Evolutionary conservation across 306 rosid species (phyloP), one percentile per base, ranked within the genome.

Genomic region (Cucumis cinereus): DNA sequence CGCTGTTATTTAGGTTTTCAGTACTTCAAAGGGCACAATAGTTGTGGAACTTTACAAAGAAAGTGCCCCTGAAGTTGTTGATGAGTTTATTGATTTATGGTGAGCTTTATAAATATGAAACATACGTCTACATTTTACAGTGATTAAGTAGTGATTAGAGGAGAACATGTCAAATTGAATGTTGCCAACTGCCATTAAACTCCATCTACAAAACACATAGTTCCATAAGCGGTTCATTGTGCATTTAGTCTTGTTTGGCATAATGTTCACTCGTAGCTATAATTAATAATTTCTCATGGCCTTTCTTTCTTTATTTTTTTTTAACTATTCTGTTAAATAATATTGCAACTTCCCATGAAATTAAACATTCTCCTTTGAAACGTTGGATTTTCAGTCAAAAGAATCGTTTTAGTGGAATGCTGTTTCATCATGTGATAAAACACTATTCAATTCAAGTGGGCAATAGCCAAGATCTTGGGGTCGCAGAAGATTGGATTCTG

Each of bases 51-150:
- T 94, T 63, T 60, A 79, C 88, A 94, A 94, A 90, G 97, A 94
- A 7, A 90, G 87, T 72, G 87, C 97, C 81, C 97, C 98, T 49
- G 98, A 94, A 84, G 97, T 87, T 76, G 98, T 94, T 81, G 98
- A 94, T 79, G 94, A 91, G 85, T 94, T 94, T 89, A 89, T 91
- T 71, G 97, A 94, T 86, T 87, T 91, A 77, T 90, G 98, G 98
- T 94, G 79, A 89, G 98, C 89, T 70, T 60, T 68, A 6, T 10
- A 74, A 22, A 17, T 36, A 36, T 19, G 2, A 55, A 36, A 74
- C 41, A 56, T 55, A 19, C 20, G 36, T 68, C 36, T 23, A 43
- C 45, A 19, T 71, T 49, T 71, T 26, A 50, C 30, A 10, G 11
- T 52, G 43, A 28, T 52, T 72, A 50, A 50, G 1, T 16, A 8